Evolutionary conservation across 768 basidiomycete species (phyloP), one percentile per base, ranked within the genome.

Genomic region (Aureoboletus auriporus): DNA sequence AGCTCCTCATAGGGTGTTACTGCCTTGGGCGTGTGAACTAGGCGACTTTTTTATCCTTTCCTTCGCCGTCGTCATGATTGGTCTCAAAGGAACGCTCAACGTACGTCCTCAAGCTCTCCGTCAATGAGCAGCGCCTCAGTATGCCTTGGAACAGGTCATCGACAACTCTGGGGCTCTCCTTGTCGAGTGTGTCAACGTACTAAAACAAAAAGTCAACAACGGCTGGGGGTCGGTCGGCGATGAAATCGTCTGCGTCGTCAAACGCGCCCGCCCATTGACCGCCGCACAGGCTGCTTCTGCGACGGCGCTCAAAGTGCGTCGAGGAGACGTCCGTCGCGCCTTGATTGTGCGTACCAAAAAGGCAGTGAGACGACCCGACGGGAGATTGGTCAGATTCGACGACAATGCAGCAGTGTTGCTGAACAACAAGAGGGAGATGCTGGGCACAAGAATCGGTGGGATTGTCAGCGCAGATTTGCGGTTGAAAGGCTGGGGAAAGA

Each of bases 151-250:
- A 31, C 48, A 93, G 90, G 85, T 92, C 55, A 96, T 98, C 67
- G 95, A 98, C 75, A 98, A 98, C 69, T 93, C 95, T 6, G 95
- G 95, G 29, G 94, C 92, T 7, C 77, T 97, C 53, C 73, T 95
- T 52, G 85, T 93, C 36, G 95, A 97, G 75, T 96, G 93, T 63
- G 91, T 98, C 65, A 96, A 97, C 68, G 83, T 98, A 27, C 76
- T 96, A 49, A 97, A 97, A 69, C 84, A 90, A 65, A 98, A 97
- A 69, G 90, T 93, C 59, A 94, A 90, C 66, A 89, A 93, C 58
- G 94, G 94, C 38, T 90, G 89, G 82, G 95, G 93, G 30, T 77
- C 81, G 29, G 89, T 93, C 13, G 94, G 94, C 39, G 94, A 97
- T 71, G 93, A 95, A 67, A 92, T 96, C 52, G 93, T 95, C 56